Evolutionary conservation across 2,329 filamentous ascomycete species (phyloP), one percentile per base, ranked within the genome.

Genomic region (Sporothrix curviconia): DNA sequence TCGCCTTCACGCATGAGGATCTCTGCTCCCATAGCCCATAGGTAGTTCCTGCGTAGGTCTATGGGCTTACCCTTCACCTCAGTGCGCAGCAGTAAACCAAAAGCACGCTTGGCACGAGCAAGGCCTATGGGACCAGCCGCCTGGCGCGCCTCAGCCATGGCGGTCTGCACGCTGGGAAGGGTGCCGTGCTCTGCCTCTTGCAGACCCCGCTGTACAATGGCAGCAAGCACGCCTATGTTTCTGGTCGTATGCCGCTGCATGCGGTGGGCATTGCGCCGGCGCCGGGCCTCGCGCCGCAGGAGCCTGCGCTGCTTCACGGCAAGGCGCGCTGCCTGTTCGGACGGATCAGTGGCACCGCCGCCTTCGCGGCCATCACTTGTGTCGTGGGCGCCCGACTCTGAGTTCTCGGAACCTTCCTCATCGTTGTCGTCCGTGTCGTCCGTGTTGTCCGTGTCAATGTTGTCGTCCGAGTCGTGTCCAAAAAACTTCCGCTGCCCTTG

Each of bases 11-110:
- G 81, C 72, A 95, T 83, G 57, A 96, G 72, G 19, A 96, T 82
- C 71, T 96, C 92, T 2, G 89, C 90, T 0, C 90, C 91, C 44
- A 96, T 79, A 14, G 86, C 86, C 92, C 92, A 96, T 62, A 87
- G 79, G 36, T 83, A 80, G 65, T 85, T 79, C 19, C 76, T 76
- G 39, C 90, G 81, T 49, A 92, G 70, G 67, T 96, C 90, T 19
- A 92, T 76, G 7, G 74, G 72, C 49, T 71, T 69, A 3, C 83
- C 83, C 58, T 72, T 62, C 24, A 85, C 74, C 51, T 64, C 60
- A 5, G 72, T 70, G 78, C 80, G 81, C 47, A 91, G 69, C 32
- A 96, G 77, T 62, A 95, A 72, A 1, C 83, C 86, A 78, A 90
- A 92, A 0, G 89, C 87, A 59, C 88, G 78, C 51, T 82, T 82